Base-by-base conservation (phyloP, 768 basidiomycete genomes). In the Termitomyces sp. region DNA sequence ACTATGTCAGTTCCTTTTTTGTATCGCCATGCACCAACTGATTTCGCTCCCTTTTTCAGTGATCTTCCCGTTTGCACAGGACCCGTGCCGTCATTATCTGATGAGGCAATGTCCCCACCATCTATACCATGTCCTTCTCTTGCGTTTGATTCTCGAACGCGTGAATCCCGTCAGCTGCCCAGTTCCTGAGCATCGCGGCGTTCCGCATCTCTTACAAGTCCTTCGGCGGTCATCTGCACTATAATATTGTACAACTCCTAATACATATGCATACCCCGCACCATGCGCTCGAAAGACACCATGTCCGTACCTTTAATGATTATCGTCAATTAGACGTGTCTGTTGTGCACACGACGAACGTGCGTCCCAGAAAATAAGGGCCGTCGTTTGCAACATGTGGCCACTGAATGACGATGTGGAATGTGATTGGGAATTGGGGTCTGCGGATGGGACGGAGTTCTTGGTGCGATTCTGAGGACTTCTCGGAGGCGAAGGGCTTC, bases 1-100 rank as follows among this genome's bases (percentile, higher is more conserved):
- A 94, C 76, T 95, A 94, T 75, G 90, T 92, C 58, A 77, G 90
- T 83, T 64, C 56, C 55, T 66, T 63, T 55, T 18, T 51, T 50
- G 52, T 48, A 28, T 49, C 24, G 28, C 24, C 45, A 22, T 46
- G 24, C 40, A 54, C 5, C 13, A 28, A 45, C 55, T 62, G 57
- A 58, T 46, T 51, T 56, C 13, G 46, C 33, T 58, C 32, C 35
- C 51, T 33, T 59, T 49, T 50, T 32, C 53, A 70, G 67, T 70
- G 68, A 70, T 57, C 32, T 57, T 55, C 59, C 56, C 62, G 59
- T 63, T 60, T 38, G 44, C 45, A 55, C 32, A 24, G 22, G 18
- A 48, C n/a, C 1, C 5, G 39, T 35, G 56, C 44, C 22, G 15
- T 64, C 60, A 65, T 60, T 24, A 33, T 39, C 22, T 18, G 18